These are phyloP conservation scores for Aspergillus sclerotiicarbonarius DNA, from an alignment of 495 filamentous ascomycete species.

Conservation along the genomic window DNA sequence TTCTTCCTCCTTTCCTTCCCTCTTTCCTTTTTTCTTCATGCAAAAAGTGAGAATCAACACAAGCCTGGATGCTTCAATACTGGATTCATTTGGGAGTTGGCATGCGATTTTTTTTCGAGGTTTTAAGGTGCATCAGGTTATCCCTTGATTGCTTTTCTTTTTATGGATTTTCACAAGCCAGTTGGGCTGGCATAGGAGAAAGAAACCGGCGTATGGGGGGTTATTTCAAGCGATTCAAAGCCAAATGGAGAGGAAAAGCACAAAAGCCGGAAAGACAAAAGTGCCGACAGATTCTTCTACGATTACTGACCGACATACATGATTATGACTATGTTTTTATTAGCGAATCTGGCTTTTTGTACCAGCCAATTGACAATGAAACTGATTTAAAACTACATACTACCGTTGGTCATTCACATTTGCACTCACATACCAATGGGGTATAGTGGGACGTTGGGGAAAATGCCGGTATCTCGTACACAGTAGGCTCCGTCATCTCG, in stretches of 20 bases:
- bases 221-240: background rate
- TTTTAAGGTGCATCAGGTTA: conserved; percentile 5
- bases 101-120: background rate
- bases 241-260: background rate
- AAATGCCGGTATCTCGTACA: no score
- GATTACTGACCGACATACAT: background rate
- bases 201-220: background rate
- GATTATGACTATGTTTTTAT: conserved; percentile 6
- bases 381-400: background rate
- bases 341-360: background rate
- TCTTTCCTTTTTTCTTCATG: conserved; percentile 1
- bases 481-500: no score
- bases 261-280: background rate
- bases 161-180: conserved; percentile 1
- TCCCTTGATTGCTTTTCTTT: background rate
- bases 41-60: conserved; percentile 22
- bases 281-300: background rate
- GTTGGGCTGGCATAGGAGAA: background rate
- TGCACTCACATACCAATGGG: no score
- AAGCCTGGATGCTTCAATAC: conserved; percentile 13
- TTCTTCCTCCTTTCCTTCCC: no score
- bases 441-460: no score
- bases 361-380: background rate
- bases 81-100: conserved; percentile 17
- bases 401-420: background rate